Evolutionary conservation across 768 basidiomycete species (phyloP).

Genomic region (Lactarius hengduanensis): DNA sequence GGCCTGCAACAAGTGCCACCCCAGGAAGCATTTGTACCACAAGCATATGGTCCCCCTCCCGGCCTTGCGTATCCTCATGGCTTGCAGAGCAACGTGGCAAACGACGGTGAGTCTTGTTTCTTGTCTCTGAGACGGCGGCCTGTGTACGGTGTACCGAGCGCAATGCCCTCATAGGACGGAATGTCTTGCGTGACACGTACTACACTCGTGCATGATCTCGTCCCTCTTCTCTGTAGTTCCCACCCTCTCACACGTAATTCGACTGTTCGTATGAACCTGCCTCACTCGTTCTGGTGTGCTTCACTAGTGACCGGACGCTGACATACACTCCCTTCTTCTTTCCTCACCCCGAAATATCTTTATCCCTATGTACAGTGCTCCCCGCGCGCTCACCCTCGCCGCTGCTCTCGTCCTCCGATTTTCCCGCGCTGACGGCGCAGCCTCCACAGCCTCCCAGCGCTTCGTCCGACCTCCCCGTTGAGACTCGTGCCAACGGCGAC

Average conservation of each 20-base stretch:
- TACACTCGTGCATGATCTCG: conserved; percentile 7
- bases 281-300: conserved; percentile 27
- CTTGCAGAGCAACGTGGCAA: conserved; percentile 33
- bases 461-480: conserved; percentile 31
- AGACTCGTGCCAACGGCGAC: conserved; percentile 36
- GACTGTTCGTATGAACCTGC: background rate
- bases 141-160: conserved; percentile 22
- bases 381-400: conserved; percentile 37
- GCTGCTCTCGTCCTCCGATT: conserved; percentile 65
- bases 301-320: conserved; percentile 25
- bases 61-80: conserved; percentile 50
- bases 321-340: conserved; percentile 25
- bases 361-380: conserved; percentile 27
- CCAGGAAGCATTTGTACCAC: conserved; percentile 20
- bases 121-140: conserved; percentile 4
- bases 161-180: conserved; percentile 19
- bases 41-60: conserved; percentile 56
- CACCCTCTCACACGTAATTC: background rate
- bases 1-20: conserved; percentile 10
- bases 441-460: conserved; percentile 35
- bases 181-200: conserved; percentile 9
- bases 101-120: conserved; percentile 24
- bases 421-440: conserved; percentile 63
- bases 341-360: conserved; percentile 33
- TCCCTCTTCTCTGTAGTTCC: background rate